Conservation (phyloP, 2,329 filamentous ascomycete genomes). For the Hypoxylon sp. region DNA sequence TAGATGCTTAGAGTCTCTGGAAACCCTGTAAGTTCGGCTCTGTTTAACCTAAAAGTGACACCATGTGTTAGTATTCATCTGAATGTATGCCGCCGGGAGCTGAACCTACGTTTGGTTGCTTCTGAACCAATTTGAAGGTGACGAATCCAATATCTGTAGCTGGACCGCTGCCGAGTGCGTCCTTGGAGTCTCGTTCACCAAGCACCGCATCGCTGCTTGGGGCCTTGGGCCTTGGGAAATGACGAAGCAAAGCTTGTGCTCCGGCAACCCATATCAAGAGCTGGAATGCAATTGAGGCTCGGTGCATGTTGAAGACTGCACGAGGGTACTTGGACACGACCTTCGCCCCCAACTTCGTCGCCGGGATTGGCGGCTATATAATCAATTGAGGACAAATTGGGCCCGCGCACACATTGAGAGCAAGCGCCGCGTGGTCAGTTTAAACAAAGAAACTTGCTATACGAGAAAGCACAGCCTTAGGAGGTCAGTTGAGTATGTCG, state of each 20-base stretch:
- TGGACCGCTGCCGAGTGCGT: conserved; percentile 4
- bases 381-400: conserved; percentile 19
- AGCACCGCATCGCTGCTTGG: conserved; percentile 1
- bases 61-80: conserved; percentile 25
- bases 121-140: conserved; percentile 54
- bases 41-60: conserved; percentile 44
- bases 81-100: neutral
- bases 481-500: conserved; percentile 24
- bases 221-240: conserved; percentile 2
- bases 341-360: conserved; percentile 24
- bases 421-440: conserved; percentile 4
- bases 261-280: conserved; percentile 57
- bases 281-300: conserved; percentile 49
- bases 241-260: conserved; percentile 59
- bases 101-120: conserved; percentile 47
- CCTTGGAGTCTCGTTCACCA: conserved; percentile 5
- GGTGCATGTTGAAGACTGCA: conserved; percentile 41
- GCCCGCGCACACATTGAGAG: conserved; percentile 19
- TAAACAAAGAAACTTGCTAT: conserved; percentile 19
- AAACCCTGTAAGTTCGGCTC: conserved; percentile 48
- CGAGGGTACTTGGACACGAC: conserved; percentile 8
- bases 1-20: conserved; percentile 50
- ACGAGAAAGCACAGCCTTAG: conserved; percentile 13
- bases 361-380: conserved; percentile 15
- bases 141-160: conserved; percentile 41